phyloP scores from a whole-genome alignment of 202 grass and related monocot genomes.

The Dendrocalamus latiflorus region DNA sequence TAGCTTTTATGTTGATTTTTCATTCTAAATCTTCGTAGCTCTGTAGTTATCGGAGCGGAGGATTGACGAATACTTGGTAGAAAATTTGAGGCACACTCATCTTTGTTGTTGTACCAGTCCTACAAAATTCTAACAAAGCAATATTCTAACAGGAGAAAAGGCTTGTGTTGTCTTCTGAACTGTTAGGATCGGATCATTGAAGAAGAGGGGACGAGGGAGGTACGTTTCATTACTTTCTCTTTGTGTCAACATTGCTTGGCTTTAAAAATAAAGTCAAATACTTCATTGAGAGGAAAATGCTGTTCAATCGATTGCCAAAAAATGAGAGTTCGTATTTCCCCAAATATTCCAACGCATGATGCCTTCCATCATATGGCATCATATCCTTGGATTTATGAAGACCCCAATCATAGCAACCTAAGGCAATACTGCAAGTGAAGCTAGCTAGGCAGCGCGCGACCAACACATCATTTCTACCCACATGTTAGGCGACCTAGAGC shows the following conservation, averaged over 20 bases:
- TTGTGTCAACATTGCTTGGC: neutral
- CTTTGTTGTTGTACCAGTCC: no score
- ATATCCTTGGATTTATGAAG: neutral
- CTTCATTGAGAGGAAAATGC: neutral
- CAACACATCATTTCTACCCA: neutral
- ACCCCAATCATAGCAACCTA: slow-evolving; percentile 19
- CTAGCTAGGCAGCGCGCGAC: neutral
- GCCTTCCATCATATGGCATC: neutral
- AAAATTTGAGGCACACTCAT: no score
- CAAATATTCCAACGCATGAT: neutral
- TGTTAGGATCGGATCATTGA: neutral
- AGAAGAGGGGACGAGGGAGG: neutral
- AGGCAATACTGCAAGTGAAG: neutral
- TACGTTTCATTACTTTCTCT: neutral
- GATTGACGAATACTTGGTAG: no score
- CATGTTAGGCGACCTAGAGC: slow-evolving; percentile 29
- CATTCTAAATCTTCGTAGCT: no score
- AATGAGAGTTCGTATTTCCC: no score
- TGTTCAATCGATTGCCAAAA: neutral
- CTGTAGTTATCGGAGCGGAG: no score
- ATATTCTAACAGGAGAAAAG: neutral
- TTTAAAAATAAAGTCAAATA: slow-evolving; percentile 2
- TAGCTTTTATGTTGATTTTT: no score
- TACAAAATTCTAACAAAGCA: neutral
- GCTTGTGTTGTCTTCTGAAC: neutral